A percentile compares a stretch with the other conserved stretches of the same genome.
phyloP scores from a whole-genome alignment of 768 basidiomycete genomes.

The Hypholoma sublateritium region DNA sequence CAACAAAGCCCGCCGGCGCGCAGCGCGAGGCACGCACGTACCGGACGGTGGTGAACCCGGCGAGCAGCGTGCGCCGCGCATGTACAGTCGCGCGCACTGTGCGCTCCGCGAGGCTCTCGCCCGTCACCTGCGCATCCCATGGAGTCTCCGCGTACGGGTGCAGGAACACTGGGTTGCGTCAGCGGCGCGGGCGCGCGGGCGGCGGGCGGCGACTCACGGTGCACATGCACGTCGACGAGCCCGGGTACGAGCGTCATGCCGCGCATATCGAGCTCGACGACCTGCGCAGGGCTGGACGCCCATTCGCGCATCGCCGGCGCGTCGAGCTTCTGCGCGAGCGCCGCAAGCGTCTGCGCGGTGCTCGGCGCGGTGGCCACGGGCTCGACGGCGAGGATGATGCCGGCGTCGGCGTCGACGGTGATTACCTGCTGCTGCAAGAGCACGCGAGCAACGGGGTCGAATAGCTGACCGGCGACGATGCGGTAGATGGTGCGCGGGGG shows the following conservation, averaged over 20 bases:
- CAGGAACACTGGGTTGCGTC: slow-evolving; percentile 45
- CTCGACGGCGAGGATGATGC: slow-evolving; percentile 47
- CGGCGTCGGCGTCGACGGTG: slow-evolving; percentile 43
- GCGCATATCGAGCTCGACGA: slow-evolving; percentile 36
- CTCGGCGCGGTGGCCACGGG: slow-evolving; percentile 2
- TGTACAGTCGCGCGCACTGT: slow-evolving; percentile 62
- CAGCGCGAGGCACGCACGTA: slow-evolving; percentile 19
- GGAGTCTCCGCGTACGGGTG: slow-evolving; percentile 59
- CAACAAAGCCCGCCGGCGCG: not conserved
- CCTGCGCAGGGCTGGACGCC: not conserved
- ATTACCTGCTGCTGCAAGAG: slow-evolving; percentile 47
- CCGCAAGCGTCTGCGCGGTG: not conserved
- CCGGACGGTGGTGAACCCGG: slow-evolving; percentile 66
- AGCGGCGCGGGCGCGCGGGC: too few relatives aligned
- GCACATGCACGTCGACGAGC: slow-evolving; percentile 8
- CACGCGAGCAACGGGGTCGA: slow-evolving; percentile 43
- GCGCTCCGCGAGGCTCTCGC: slow-evolving; percentile 57
- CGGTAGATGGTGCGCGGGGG: slow-evolving; percentile 1
- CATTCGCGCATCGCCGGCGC: not conserved
- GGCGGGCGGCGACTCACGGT: not conserved
- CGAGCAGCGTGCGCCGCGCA: slow-evolving; percentile 54
- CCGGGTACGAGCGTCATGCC: slow-evolving; percentile 53
- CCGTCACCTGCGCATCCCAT: slow-evolving; percentile 63
- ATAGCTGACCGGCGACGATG: slow-evolving; percentile 47
- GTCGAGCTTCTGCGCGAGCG: not conserved